Conservation (phyloP, 305 asterid genomes). For the Ilex paraguariensis region DNA sequence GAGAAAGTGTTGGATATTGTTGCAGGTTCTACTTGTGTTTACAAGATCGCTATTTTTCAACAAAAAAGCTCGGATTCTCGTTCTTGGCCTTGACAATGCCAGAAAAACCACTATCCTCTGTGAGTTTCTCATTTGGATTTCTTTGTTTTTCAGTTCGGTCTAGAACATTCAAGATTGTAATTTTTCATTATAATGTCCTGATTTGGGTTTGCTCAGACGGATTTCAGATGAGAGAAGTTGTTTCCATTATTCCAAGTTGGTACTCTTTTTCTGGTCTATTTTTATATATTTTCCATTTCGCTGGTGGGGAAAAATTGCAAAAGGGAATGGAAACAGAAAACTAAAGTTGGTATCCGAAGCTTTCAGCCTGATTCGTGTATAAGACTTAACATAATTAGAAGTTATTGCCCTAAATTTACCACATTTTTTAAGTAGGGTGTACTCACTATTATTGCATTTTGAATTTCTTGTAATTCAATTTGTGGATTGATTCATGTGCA, state of each 20-base stretch:
- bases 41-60: slow-evolving; percentile 73
- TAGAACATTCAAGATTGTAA: background rate
- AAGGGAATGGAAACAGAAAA: background rate
- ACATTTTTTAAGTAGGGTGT: too few species aligned
- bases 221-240: slow-evolving; percentile 98
- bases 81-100: slow-evolving; percentile 90
- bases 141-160: background rate
- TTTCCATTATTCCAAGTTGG: slow-evolving; percentile 88
- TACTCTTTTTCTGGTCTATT: slow-evolving; percentile 13
- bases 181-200: slow-evolving; percentile 7
- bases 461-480: slow-evolving; percentile 9
- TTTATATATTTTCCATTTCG: background rate
- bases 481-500: slow-evolving; percentile 9
- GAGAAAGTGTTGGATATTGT: too few species aligned
- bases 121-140: slow-evolving; percentile 15
- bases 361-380: background rate
- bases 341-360: background rate
- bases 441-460: background rate
- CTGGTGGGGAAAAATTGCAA: background rate
- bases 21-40: slow-evolving; percentile 30
- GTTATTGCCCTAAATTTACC: slow-evolving; percentile 1
- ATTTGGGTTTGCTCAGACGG: slow-evolving; percentile 52
- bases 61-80: slow-evolving; percentile 95
- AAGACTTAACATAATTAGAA: background rate
- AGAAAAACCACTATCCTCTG: slow-evolving; percentile 90